Percentiles rank a stretch among this genome's conserved stretches.
Conservation (phyloP, 75 land plant genomes). For the Azolla pinnata region DNA sequence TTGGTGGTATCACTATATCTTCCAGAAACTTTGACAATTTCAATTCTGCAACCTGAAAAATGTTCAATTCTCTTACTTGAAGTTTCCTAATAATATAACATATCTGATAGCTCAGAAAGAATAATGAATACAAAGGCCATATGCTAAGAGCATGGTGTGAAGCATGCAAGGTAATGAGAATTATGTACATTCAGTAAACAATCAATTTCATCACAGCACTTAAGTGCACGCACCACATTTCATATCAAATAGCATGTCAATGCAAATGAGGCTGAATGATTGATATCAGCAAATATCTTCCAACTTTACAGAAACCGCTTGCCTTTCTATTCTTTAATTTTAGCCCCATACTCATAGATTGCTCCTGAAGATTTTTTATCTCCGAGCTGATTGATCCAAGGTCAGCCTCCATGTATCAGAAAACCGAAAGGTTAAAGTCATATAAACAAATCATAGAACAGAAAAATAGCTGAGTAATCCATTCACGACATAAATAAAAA, state of each 20-base stretch:
- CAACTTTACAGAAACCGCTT: constrained; percentile 5
- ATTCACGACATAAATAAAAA: too few species aligned
- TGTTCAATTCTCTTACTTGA: too few species aligned
- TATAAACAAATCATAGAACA: not conserved
- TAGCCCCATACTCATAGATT: constrained; percentile 98
- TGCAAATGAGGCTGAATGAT: too few species aligned
- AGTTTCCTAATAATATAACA: too few species aligned
- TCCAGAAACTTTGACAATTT: constrained; percentile 85
- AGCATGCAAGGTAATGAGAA: not conserved
- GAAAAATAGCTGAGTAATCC: too few species aligned
- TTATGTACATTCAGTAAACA: constrained; percentile 1
- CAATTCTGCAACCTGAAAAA: constrained; percentile 78
- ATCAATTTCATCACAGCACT: too few species aligned
- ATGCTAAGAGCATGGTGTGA: too few species aligned
- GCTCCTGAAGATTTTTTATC: constrained; percentile 88
- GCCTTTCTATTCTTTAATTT: constrained; percentile 95
- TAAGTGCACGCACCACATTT: too few species aligned
- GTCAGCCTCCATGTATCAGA: constrained; percentile 85
- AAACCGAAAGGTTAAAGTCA: too few species aligned
- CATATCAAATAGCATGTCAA: too few species aligned
- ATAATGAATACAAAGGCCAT: too few species aligned
- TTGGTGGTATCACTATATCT: constrained; percentile 89
- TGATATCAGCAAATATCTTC: not conserved
- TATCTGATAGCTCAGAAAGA: too few species aligned
- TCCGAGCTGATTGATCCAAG: constrained; percentile 98